These are phyloP conservation scores for Aciculosporium take DNA, from an alignment of 2,329 filamentous ascomycete species.

Conservation along the genomic window DNA sequence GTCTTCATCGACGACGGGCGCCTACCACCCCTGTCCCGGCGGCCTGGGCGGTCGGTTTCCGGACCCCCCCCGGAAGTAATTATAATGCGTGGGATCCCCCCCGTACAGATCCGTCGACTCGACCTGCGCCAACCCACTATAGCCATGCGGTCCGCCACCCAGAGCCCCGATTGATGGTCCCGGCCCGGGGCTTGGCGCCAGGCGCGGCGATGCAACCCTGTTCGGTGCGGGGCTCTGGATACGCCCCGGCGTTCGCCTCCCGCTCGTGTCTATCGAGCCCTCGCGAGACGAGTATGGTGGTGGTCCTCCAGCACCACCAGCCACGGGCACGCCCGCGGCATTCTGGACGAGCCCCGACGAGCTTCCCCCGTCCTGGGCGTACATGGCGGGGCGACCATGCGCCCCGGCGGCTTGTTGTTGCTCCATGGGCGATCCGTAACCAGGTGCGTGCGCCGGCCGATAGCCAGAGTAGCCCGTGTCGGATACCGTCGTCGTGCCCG, in stretches of 20 bases:
- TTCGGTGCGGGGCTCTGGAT: constrained; percentile 8
- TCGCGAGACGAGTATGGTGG: constrained; percentile 10
- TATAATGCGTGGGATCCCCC: constrained; percentile 36
- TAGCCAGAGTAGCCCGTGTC: constrained; percentile 15
- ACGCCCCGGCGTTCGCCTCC: constrained; percentile 13
- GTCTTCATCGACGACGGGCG: too few relatives aligned
- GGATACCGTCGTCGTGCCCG: constrained; percentile 7
- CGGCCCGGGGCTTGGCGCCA: constrained; percentile 11
- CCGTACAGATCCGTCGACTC: constrained; percentile 25
- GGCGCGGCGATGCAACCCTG: constrained; percentile 1
- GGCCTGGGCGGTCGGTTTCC: constrained; percentile 11
- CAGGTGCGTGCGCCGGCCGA: constrained; percentile 10
- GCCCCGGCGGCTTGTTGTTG: constrained; percentile 14
- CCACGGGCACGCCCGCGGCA: constrained; percentile 37
- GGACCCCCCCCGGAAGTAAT: constrained; percentile 37
- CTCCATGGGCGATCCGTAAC: constrained; percentile 8
- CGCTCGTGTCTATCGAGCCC: constrained; percentile 11
- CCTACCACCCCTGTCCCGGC: constrained; percentile 28
- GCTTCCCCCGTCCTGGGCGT: constrained; percentile 38
- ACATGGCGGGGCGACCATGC: constrained; percentile 34
- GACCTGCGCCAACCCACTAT: constrained; percentile 42
- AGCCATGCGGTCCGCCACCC: constrained; percentile 44
- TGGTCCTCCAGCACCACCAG: constrained; percentile 16
- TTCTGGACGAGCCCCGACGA: constrained; percentile 36
- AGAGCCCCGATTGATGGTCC: constrained; percentile 35